phyloP scores from a whole-genome alignment of 306 rosid genomes.

The Cotoneaster glaucophyllus region DNA sequence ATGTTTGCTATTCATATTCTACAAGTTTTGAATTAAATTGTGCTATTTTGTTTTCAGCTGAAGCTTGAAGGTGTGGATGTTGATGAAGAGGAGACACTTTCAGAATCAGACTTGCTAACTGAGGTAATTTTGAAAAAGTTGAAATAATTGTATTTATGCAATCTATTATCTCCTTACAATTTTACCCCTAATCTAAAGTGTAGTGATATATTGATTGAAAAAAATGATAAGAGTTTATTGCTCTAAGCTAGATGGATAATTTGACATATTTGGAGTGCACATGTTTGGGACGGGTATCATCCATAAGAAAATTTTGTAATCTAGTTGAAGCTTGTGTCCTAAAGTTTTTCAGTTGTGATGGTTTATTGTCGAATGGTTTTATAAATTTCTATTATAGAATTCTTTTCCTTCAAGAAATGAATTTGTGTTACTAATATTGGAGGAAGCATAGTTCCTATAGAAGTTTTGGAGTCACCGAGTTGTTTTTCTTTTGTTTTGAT shows the following conservation, averaged over 20 bases:
- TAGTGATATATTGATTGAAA: background rate
- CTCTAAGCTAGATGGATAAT: background rate
- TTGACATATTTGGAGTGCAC: background rate
- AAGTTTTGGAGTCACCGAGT: background rate
- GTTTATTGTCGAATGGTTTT: background rate
- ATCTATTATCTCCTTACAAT: background rate
- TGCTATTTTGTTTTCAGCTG: slow-evolving; percentile 40
- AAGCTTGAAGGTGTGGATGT: slow-evolving; percentile 70
- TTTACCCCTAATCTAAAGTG: background rate
- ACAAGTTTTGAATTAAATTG: background rate
- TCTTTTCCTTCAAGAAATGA: background rate
- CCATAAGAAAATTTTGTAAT: background rate
- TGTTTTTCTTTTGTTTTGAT: background rate
- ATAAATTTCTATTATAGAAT: background rate
- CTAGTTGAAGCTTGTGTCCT: background rate
- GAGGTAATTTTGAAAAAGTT: slow-evolving; percentile 55
- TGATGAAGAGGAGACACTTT: slow-evolving; percentile 80
- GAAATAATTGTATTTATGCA: background rate
- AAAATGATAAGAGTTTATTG: background rate
- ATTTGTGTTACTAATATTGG: background rate
- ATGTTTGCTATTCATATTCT: background rate
- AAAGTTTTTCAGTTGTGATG: background rate
- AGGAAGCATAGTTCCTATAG: background rate
- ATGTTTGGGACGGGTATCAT: background rate
- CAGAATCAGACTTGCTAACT: slow-evolving; percentile 56